These are phyloP conservation scores for Ogataea populi-albae DNA, from an alignment of 805 yeast species.

Conservation along the genomic window DNA sequence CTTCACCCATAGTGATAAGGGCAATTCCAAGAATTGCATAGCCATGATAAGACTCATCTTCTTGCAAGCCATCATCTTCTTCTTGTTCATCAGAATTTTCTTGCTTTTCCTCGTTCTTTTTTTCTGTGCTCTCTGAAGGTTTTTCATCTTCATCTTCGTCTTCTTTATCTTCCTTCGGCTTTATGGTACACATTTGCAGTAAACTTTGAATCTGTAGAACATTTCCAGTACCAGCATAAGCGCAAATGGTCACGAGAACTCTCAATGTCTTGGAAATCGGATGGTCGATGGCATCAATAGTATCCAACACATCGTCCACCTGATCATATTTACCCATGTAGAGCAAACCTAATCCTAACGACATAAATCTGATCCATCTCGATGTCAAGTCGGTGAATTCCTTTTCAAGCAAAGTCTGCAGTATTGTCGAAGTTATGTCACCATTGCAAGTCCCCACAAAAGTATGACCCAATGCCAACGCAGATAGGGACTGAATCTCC, in stretches of 20 bases:
- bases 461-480: constrained; percentile 88
- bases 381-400: constrained; percentile 71
- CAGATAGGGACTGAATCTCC: constrained; percentile 81
- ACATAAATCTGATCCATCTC: constrained; percentile 86
- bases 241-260: constrained; percentile 86
- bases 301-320: constrained; percentile 90
- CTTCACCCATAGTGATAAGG: constrained; percentile 94
- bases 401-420: constrained; percentile 87
- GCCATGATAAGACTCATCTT: constrained; percentile 66
- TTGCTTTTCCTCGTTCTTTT: constrained; percentile 20
- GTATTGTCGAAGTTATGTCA: constrained; percentile 86
- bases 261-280: constrained; percentile 88
- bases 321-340: constrained; percentile 94
- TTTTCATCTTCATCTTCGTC: constrained; percentile 25
- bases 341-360: constrained; percentile 85
- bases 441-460: constrained; percentile 96
- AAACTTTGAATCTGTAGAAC: constrained; percentile 91
- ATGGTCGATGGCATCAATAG: constrained; percentile 92
- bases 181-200: constrained; percentile 83
- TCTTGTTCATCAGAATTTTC: constrained; percentile 32
- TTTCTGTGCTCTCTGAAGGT: neutral
- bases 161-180: constrained; percentile 53
- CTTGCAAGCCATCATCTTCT: constrained; percentile 34
- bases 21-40: constrained; percentile 95
- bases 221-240: constrained; percentile 97